Percentiles rank a stretch among this genome's conserved stretches.
These are phyloP conservation scores for Parastagonospora nodorum DNA, from an alignment of 2,329 filamentous ascomycete genomes.

Conservation along the genomic window DNA sequence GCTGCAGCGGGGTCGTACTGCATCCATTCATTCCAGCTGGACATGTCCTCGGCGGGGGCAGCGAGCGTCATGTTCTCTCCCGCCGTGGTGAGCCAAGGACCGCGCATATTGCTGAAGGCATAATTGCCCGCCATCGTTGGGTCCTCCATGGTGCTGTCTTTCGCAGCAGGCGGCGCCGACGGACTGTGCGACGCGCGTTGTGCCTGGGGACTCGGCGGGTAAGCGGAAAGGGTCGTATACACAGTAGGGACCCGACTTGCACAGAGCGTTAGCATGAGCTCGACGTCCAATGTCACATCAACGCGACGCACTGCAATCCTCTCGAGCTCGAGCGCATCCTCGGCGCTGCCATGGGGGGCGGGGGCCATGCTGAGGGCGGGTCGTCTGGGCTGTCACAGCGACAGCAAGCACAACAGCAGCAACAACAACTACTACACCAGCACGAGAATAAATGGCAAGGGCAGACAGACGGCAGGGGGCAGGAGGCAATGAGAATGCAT, in stretches of 20 bases:
- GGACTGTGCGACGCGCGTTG: constrained; percentile 3
- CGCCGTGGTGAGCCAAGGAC: constrained; percentile 42
- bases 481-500: constrained; percentile 5
- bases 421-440: constrained; percentile 1
- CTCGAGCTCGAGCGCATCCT: constrained; percentile 45
- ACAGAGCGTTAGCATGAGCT: constrained; percentile 31
- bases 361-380: constrained; percentile 22
- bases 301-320: constrained; percentile 45
- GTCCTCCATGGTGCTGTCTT: constrained; percentile 35
- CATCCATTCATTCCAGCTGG: constrained; percentile 55
- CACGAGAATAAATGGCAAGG: constrained; percentile 1
- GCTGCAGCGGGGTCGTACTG: constrained; percentile 51
- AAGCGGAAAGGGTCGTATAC: constrained; percentile 44
- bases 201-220: constrained; percentile 22
- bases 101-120: constrained; percentile 38
- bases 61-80: constrained; percentile 40
- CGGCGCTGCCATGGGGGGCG: constrained; percentile 32
- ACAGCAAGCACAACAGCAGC: constrained; percentile 2
- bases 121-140: constrained; percentile 43
- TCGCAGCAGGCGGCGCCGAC: background rate
- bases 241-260: constrained; percentile 47
- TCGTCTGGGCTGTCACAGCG: background rate
- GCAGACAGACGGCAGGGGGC: background rate
- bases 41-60: constrained; percentile 36
- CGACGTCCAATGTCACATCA: background rate